Conservation (phyloP, 371 early-diverging fungal species). For the Rhizopus sp. region DNA sequence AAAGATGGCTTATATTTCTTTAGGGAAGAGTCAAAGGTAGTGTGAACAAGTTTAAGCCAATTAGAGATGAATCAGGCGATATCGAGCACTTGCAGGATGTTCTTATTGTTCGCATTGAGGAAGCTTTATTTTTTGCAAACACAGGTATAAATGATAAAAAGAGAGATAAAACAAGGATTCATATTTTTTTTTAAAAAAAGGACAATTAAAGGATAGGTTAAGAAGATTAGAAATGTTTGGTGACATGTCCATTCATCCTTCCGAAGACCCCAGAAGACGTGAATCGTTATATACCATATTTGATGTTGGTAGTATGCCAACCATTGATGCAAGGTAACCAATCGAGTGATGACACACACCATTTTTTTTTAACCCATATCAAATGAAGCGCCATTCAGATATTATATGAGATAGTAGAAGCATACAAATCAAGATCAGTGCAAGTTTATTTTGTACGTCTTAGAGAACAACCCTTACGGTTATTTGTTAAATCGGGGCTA, state of each 20-base stretch:
- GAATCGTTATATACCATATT: conserved; percentile 79
- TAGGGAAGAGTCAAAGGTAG: conserved; percentile 52
- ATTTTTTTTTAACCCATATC: not conserved
- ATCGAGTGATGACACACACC: not conserved
- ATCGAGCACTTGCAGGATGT: conserved; percentile 79
- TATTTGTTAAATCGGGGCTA: conserved; percentile 74
- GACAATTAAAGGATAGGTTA: conserved; percentile 90
- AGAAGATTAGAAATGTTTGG: conserved; percentile 91
- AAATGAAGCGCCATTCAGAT: conserved; percentile 78
- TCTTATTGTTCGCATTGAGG: conserved; percentile 86
- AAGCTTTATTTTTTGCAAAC: conserved; percentile 93
- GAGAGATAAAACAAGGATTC: not conserved
- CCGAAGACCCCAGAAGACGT: conserved; percentile 68
- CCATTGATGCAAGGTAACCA: conserved; percentile 81
- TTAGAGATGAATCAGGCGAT: conserved; percentile 63
- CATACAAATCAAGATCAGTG: conserved; percentile 77
- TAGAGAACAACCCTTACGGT: conserved; percentile 60
- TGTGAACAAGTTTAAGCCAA: conserved; percentile 49
- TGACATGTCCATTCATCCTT: conserved; percentile 86
- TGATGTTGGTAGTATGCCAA: conserved; percentile 87
- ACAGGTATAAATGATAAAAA: conserved; percentile 49
- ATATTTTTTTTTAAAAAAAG: conserved; percentile 16
- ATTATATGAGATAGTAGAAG: conserved; percentile 80
- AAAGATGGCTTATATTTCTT: conserved; percentile 2
- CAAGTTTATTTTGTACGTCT: conserved; percentile 85